Conservation (phyloP, 257 asterid genomes). For the Primulina tabacum region DNA sequence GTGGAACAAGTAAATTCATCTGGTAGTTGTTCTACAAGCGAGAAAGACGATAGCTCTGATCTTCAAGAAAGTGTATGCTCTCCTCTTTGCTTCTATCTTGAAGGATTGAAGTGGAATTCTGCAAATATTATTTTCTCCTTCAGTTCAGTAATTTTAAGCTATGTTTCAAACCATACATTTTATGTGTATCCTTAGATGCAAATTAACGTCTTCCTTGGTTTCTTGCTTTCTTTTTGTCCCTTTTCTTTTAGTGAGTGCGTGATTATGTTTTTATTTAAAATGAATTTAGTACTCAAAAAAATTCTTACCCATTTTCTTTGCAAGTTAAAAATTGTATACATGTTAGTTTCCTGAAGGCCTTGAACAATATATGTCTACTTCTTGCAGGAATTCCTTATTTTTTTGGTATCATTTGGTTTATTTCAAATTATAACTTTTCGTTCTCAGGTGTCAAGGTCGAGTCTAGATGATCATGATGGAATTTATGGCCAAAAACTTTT, state of each 20-base stretch:
- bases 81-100: constrained; percentile 24
- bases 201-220: neutral
- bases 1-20: constrained; percentile 47
- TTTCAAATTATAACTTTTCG: constrained; percentile 15
- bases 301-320: neutral
- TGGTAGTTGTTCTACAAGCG: constrained; percentile 52
- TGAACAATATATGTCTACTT: neutral
- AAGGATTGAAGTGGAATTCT: constrained; percentile 11
- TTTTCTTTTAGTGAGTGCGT: neutral
- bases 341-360: neutral
- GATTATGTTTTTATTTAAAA: neutral
- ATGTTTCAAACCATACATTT: constrained; percentile 7
- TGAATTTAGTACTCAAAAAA: neutral
- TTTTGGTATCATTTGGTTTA: constrained; percentile 5
- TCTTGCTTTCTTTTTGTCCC: neutral
- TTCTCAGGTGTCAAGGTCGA: constrained; percentile 63
- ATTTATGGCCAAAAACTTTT: constrained; percentile 40
- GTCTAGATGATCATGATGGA: constrained; percentile 56
- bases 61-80: constrained; percentile 56
- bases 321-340: neutral
- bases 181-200: neutral
- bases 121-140: neutral
- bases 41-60: constrained; percentile 52
- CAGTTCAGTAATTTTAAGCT: constrained; percentile 10
- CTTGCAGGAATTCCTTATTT: neutral